Percentiles rank a stretch among this genome's conserved stretches.
Conservation (phyloP, 352 stramenopile species). For the Phytopythium litorale region DNA sequence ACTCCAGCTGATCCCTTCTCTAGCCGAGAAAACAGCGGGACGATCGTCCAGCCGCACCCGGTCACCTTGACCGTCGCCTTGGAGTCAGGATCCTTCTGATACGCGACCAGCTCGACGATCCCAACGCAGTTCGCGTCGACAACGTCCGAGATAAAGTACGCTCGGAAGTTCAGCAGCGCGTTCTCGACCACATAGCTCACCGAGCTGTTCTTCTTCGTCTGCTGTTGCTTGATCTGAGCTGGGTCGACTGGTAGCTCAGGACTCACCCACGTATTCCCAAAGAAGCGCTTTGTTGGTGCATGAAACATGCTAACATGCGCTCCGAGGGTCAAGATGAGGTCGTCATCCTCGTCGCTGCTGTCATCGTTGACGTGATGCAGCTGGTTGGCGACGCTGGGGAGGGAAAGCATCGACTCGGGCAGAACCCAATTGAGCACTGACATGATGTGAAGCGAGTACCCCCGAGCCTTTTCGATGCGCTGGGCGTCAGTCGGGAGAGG, state of each 20-base stretch:
- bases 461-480: conserved; percentile 53
- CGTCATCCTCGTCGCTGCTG: conserved; percentile 39
- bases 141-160: conserved; percentile 84
- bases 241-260: conserved; percentile 53
- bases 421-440: conserved; percentile 67
- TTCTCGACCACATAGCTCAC: conserved; percentile 52
- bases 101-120: conserved; percentile 92
- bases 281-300: conserved; percentile 79
- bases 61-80: conserved; percentile 65
- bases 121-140: conserved; percentile 89
- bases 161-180: conserved; percentile 56
- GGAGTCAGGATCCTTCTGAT: conserved; percentile 79
- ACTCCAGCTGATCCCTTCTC: conserved; percentile 12
- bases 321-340: conserved; percentile 57
- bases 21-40: conserved; percentile 81
- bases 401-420: conserved; percentile 39
- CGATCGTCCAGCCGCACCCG: conserved; percentile 91
- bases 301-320: conserved; percentile 91
- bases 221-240: conserved; percentile 46
- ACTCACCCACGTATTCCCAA: conserved; percentile 90
- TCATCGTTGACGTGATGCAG: conserved; percentile 13
- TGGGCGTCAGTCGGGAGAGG: conserved; percentile 49
- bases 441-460: conserved; percentile 63
- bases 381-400: background rate
- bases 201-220: conserved; percentile 35